These are phyloP conservation scores for Vachellia pachyceras DNA, from an alignment of 306 rosid species.

Conservation along the genomic window DNA sequence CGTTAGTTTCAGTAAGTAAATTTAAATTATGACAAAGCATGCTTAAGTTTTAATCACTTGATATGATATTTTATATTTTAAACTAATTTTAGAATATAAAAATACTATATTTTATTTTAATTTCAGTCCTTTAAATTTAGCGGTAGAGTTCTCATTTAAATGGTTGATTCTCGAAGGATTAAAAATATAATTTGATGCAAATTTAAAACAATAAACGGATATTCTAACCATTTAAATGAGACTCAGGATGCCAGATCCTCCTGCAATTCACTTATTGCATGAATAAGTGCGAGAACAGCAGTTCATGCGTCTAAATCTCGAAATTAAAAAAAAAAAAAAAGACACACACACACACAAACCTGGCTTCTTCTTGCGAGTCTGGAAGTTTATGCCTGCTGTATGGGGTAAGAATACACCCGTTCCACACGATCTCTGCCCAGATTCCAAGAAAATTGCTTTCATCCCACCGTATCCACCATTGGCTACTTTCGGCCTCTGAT, in stretches of 20 bases:
- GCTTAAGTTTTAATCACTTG: too few species aligned
- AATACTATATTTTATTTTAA: too few species aligned
- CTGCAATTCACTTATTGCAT: neutral
- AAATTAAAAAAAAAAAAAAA: neutral
- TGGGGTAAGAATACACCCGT: conserved; percentile 93
- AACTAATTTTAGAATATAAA: too few species aligned
- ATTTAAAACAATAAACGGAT: too few species aligned
- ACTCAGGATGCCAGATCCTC: neutral
- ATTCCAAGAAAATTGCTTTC: conserved; percentile 77
- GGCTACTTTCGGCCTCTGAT: conserved; percentile 41
- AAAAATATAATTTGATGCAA: too few species aligned
- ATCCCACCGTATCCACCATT: conserved; percentile 77
- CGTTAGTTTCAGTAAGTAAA: too few species aligned
- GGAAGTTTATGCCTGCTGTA: conserved; percentile 46
- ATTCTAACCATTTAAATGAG: neutral
- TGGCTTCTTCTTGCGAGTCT: conserved; percentile 60
- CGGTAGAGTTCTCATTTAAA: too few species aligned
- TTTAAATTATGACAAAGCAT: too few species aligned
- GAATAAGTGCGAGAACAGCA: neutral
- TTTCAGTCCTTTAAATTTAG: too few species aligned
- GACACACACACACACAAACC: conserved; percentile 26
- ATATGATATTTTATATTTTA: too few species aligned
- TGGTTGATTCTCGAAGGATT: too few species aligned
- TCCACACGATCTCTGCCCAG: conserved; percentile 60
- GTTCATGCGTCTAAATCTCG: neutral